These are phyloP conservation scores for Podospora australis DNA, from an alignment of 495 filamentous ascomycete genomes.

Conservation along the genomic window DNA sequence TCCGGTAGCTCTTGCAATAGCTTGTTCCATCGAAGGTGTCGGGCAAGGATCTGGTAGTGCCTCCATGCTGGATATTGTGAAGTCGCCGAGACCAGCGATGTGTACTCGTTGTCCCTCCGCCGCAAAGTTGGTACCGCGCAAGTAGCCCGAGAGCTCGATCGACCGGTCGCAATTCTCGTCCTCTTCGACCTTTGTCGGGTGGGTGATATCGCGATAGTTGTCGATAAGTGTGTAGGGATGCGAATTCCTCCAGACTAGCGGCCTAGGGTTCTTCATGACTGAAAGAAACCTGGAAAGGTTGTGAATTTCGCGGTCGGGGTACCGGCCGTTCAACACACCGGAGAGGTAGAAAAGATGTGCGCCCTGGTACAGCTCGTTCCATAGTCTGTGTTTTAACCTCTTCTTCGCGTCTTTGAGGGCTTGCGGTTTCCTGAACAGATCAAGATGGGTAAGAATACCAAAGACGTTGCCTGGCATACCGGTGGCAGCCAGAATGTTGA, in stretches of 20 bases:
- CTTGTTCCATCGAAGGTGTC: conserved; percentile 84
- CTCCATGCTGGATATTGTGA: conserved; percentile 78
- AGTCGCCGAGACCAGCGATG: conserved; percentile 90
- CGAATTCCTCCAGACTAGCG: conserved; percentile 91
- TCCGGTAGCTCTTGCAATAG: conserved; percentile 69
- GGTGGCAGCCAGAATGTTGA: conserved; percentile 80
- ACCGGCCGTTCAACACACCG: conserved; percentile 90
- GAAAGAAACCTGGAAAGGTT: conserved; percentile 90
- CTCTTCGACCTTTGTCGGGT: conserved; percentile 81
- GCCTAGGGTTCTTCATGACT: conserved; percentile 97
- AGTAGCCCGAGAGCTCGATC: conserved; percentile 86
- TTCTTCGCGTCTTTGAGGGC: conserved; percentile 88
- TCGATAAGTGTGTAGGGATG: conserved; percentile 93
- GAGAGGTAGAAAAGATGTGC: conserved; percentile 95
- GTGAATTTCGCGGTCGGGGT: conserved; percentile 93
- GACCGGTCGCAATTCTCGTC: conserved; percentile 84
- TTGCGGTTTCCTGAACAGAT: conserved; percentile 89
- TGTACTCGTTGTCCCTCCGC: conserved; percentile 82
- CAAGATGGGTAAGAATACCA: conserved; percentile 91
- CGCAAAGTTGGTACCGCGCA: conserved; percentile 93
- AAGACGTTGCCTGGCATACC: conserved; percentile 99
- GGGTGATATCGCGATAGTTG: conserved; percentile 88
- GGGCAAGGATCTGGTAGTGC: conserved; percentile 89
- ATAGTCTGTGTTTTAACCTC: conserved; percentile 88
- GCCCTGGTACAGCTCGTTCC: conserved; percentile 93